Base-by-base conservation (phyloP, 2,329 filamentous ascomycete species). In the Neofusicoccum laricinum region DNA sequence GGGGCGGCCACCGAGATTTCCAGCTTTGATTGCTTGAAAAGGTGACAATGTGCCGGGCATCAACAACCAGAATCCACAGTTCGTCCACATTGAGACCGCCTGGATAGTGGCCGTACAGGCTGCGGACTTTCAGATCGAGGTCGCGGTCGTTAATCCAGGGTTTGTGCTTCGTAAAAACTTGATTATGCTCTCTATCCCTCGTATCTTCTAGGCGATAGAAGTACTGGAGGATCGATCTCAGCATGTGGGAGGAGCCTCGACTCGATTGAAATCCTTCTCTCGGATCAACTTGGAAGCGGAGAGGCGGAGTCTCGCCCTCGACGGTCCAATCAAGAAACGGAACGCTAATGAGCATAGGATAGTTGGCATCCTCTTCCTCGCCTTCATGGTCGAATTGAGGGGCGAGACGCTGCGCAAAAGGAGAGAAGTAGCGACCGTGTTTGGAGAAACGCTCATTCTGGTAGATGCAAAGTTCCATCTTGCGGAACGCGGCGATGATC, bases 161-260 rank as follows among this genome's bases (percentile, higher is more conserved):
- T 62, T 77, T 79, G 64, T 80, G 76, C 65, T 72, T 78, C 6
- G 75, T 75, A 58, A 79, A 79, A 0, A 79, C 77, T 64, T 76
- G 73, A 7, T 73, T 71, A 2, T 71, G 68, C 64, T 80, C 78
- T n/a, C 78, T 73, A 68, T 80, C 77, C 7, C 67, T 62, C 0
- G 78, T 80, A 65, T 80, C 78, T 66, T 80, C 78, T 0, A 80
- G 71, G 1, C 78, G 75, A 65, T 79, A 80, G 51, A 77, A 80
- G 65, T 80, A 73, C 67, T 80, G 77, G 14, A 80, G 64, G 3
- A 80, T 71, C 1, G 78, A 80, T 21, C 78, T 70, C 2, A 80
- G 58, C 7, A 77, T 68, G 67, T 80, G 78, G 4, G 77, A 73
- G 0, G 77, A 73, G 32, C 73, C 76, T 58, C 70, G 72, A 1